These are phyloP conservation scores for Globisporangium takayamanum DNA, from an alignment of 352 stramenopile genomes.

Conservation along the genomic window DNA sequence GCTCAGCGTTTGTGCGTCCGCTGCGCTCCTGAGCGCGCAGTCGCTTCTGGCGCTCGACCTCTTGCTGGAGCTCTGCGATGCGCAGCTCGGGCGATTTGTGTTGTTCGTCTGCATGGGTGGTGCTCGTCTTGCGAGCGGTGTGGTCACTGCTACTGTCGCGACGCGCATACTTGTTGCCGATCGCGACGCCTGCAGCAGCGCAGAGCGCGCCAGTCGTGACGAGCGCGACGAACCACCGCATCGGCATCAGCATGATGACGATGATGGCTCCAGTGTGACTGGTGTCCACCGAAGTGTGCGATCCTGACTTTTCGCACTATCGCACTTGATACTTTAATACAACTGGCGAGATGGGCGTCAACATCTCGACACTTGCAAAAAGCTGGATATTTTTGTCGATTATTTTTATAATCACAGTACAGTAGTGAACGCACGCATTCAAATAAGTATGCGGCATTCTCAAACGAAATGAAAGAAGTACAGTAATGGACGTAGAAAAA, in stretches of 20 bases:
- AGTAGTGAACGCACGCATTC: too few species aligned
- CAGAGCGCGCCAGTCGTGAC: conserved; percentile 11
- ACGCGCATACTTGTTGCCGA: conserved; percentile 2
- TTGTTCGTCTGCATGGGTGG: neutral
- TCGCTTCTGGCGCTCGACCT: conserved; percentile 64
- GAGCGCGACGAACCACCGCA: conserved; percentile 8
- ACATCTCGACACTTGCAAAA: too few species aligned
- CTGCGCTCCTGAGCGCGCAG: conserved; percentile 66
- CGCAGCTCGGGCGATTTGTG: conserved; percentile 20
- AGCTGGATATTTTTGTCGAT: too few species aligned
- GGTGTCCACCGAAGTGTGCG: too few species aligned
- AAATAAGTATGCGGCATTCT: too few species aligned
- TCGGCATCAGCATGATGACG: conserved; percentile 4
- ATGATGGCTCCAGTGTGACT: too few species aligned
- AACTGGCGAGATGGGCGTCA: too few species aligned
- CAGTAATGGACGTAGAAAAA: too few species aligned
- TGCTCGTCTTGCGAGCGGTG: neutral
- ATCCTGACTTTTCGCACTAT: too few species aligned
- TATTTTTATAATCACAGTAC: too few species aligned
- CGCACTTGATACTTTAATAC: too few species aligned
- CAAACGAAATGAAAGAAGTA: too few species aligned
- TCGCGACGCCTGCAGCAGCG: conserved; percentile 6
- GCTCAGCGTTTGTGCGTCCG: conserved; percentile 67
- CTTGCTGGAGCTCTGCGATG: conserved; percentile 42
- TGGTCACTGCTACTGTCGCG: neutral